Evolutionary conservation across 2,329 filamentous ascomycete species (phyloP).

Genomic region (Venturia asperata): DNA sequence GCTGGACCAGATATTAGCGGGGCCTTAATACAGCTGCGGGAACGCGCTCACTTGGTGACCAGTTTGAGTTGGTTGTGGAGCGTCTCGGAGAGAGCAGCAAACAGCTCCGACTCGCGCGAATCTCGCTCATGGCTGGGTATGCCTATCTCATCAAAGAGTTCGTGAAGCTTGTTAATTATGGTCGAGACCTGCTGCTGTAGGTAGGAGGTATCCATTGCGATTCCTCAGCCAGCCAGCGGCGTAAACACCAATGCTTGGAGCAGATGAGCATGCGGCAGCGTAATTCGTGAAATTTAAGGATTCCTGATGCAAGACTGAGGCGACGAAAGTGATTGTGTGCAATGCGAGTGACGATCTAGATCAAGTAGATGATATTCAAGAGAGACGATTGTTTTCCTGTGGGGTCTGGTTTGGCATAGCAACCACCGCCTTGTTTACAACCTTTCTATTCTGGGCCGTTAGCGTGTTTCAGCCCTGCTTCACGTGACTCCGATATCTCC

Average conservation of each 20-base stretch:
- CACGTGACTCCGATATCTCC: neutral
- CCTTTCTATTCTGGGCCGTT: neutral
- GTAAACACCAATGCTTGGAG: neutral
- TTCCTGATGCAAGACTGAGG: neutral
- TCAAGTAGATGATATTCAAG: neutral
- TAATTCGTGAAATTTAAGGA: neutral
- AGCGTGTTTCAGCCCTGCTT: neutral
- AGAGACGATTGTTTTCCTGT: neutral
- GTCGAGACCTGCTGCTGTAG: slow-evolving; percentile 90
- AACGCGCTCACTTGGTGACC: slow-evolving; percentile 56
- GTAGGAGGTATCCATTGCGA: slow-evolving; percentile 78
- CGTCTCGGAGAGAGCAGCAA: slow-evolving; percentile 83
- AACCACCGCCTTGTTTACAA: neutral
- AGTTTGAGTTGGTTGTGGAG: slow-evolving; percentile 81
- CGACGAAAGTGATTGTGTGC: neutral
- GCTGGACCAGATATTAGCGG: slow-evolving; percentile 29
- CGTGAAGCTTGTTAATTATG: slow-evolving; percentile 88
- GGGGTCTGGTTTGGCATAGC: neutral
- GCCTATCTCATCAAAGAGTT: slow-evolving; percentile 94
- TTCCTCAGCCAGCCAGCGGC: slow-evolving; percentile 9
- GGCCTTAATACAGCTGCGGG: neutral
- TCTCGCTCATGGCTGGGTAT: slow-evolving; percentile 92
- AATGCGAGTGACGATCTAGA: neutral
- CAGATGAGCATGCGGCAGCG: slow-evolving; percentile 4
- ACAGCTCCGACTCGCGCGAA: slow-evolving; percentile 83